Base-by-base conservation (phyloP, 352 stramenopile genomes). In the Pilasporangium apinafurcum region DNA sequence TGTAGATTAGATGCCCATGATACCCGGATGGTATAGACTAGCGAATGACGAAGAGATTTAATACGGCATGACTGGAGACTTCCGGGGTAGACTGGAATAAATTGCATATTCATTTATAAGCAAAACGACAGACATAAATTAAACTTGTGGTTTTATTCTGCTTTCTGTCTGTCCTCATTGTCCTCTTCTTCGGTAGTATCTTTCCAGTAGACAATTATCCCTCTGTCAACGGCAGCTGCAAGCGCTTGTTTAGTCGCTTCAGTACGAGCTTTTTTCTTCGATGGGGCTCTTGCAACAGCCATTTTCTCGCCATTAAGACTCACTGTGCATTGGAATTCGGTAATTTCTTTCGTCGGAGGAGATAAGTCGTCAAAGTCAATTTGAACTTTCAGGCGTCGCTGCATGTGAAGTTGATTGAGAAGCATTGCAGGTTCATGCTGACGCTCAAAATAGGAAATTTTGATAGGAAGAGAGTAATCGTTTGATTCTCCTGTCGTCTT, bases 181-280 rank as follows among this genome's bases (percentile, higher is more conserved):
- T 57, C 37, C 20, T 33, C 36, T 9, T 13, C n/a, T 14, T 61
- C 45, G 32, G 36, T 8, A 10, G 54, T 36, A 84, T 83, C 27
- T 31, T 65, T 69, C 47, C 53, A 85, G 37, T 65, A 61, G 24
- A 63, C 44, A 5, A 71, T 36, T 17, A 68, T 33, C 8, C 68
- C 71, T 42, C 65, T 74, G 37, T 91, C 76, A 40, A 92, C 55
- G 5, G 81, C 89, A 39, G 72, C 59, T 26, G 79, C 81, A 51
- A 97, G 64, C 51, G 95, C 69, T 20, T 84, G 55, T 16, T 53
- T 51, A 0, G 71, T 74, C n/a, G 69, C 76, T 37, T 76, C 58
- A 6, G 43, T 44, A 32, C 67, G 68, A 13, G 87, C 78, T 51
- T 96, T 97, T 60, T 92, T 89, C 51, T 95, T 95, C 30, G 75